A percentile compares a stretch with the other conserved stretches of the same genome.
phyloP scores from a whole-genome alignment of 2,329 filamentous ascomycete genomes.

The Bipolaris sorokiniana region DNA sequence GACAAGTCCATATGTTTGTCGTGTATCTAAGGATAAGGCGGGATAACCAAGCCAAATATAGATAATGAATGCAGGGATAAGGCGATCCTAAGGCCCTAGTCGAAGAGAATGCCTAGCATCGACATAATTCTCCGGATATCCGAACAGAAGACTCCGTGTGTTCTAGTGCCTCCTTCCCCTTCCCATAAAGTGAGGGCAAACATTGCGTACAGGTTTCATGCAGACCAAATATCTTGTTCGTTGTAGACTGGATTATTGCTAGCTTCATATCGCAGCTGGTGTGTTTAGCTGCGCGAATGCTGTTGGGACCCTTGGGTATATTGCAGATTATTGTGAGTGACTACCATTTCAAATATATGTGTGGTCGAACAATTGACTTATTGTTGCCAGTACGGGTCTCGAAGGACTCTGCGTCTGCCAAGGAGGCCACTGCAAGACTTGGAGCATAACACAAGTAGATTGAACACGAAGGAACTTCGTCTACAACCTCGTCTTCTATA shows the following conservation, averaged over 20 bases:
- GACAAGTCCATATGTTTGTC: too few relatives aligned
- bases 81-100: too few relatives aligned
- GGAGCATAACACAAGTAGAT: not conserved
- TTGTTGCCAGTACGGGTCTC: not conserved
- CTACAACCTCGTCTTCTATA: too few relatives aligned
- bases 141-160: not conserved
- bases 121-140: too few relatives aligned
- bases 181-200: not conserved
- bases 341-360: not conserved
- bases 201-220: too few relatives aligned
- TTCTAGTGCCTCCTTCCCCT: not conserved
- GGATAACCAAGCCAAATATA: too few relatives aligned
- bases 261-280: not conserved
- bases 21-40: too few relatives aligned
- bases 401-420: not conserved
- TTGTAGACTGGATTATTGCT: not conserved
- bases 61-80: too few relatives aligned
- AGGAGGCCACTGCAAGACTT: not conserved
- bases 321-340: not conserved
- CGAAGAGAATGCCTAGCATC: too few relatives aligned
- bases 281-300: not conserved
- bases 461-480: not conserved
- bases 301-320: not conserved
- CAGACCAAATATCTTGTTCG: not conserved
- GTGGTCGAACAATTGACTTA: not conserved